phyloP scores from a whole-genome alignment of 2,329 filamentous ascomycete species.

The Colletotrichum sp. region DNA sequence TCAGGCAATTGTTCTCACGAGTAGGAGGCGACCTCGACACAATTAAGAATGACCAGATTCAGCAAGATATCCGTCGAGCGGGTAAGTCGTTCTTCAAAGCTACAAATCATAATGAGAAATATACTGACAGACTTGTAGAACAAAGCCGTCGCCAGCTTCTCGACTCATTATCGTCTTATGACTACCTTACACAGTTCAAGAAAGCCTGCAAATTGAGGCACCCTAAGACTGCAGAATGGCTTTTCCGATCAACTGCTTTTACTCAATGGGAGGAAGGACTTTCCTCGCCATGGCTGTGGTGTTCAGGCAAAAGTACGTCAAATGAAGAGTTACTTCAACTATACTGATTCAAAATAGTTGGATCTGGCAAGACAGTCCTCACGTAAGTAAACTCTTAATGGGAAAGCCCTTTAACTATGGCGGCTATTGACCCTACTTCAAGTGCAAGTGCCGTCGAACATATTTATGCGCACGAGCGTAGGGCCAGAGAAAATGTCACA shows the following conservation, averaged over 20 bases:
- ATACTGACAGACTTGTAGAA: neutral
- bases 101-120: fast-evolving
- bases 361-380: neutral
- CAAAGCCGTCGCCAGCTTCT: neutral
- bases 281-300: neutral
- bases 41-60: neutral
- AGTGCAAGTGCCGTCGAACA: neutral
- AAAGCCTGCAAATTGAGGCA: neutral
- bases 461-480: neutral
- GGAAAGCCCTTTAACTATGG: neutral
- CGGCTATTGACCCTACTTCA: neutral
- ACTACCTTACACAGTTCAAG: neutral
- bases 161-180: neutral
- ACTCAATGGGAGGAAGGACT: neutral
- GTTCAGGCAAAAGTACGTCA: neutral
- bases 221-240: neutral
- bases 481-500: neutral
- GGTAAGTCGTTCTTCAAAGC: neutral
- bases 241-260: neutral
- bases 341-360: neutral
- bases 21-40: neutral
- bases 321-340: neutral
- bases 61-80: neutral
- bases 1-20: neutral
- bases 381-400: neutral